Base-by-base conservation (phyloP, 441 rosid genomes). In the Jatropha podagrica region DNA sequence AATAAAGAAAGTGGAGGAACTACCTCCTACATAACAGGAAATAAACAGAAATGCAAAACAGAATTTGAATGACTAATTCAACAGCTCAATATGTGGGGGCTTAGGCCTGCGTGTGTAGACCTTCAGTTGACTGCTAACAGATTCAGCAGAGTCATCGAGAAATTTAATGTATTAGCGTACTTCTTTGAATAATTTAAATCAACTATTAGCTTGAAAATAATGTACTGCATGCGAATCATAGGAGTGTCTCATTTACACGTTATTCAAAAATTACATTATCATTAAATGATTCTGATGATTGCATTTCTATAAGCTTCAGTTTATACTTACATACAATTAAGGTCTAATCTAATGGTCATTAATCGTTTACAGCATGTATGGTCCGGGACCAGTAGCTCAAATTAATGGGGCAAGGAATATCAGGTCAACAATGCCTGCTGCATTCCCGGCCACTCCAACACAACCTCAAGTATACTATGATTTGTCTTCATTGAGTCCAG, bases 401-500 rank as follows among this genome's bases (percentile, higher is more conserved):
- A 71, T 77, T 49, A 82, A 78, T 73, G 83, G 82, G n/a, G 38
- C 60, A 52, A 61, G 73, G 15, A 75, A 69, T 41, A 69, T 77
- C 0, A 65, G 73, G 61, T 72, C 80, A 67, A 72, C 75, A 4
- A 65, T 68, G 79, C 79, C 83, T 26, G 42, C 74, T 38, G 42
- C 81, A 18, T 61, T 74, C 44, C 80, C 86, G 0, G 42, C 68
- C 38, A 69, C 83, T 56, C 84, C 81, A 2, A 38, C 84, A 44
- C 89, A 81, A 20, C 79, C 82, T 1, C 84, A 84, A 59, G 83
- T 74, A 66, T 81, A 86, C 55, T 81, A 81, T 46, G 90, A 88
- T 75, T 83, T 89, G 69, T 87, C 88, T 20, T 83, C 78, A 4
- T 79, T 88, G 70, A 81, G 85, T 2, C 88, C 78, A 78, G 89